Evolutionary conservation across 2,329 filamentous ascomycete species (phyloP).

Genomic region (Botrytis paeoniae): DNA sequence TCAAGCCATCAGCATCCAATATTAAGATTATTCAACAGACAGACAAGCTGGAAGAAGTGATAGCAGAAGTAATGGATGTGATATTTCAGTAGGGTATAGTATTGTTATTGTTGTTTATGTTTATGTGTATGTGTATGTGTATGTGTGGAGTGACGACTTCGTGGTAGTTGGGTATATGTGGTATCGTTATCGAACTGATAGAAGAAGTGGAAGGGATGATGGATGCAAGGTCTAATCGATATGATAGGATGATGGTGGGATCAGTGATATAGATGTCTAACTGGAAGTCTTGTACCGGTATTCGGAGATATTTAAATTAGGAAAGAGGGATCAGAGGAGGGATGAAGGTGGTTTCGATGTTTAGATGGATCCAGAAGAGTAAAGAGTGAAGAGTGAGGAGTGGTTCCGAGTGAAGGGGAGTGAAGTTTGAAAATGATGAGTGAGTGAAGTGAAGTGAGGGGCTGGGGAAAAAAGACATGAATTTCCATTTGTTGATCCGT

Average conservation of each 20-base stretch:
- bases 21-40: constrained; percentile 10
- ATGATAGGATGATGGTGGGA: background rate
- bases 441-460: background rate
- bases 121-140: background rate
- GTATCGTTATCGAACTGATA: constrained; percentile 10
- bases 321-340: constrained; percentile 1
- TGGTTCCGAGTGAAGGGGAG: background rate
- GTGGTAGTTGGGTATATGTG: background rate
- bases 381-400: background rate
- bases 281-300: too few relatives aligned
- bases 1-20: constrained; percentile 3
- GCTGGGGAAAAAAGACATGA: background rate
- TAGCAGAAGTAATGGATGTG: background rate
- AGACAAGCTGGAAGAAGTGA: background rate
- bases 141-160: background rate
- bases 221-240: background rate
- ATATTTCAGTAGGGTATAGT: background rate
- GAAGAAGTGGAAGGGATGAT: background rate
- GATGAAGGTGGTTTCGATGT: background rate
- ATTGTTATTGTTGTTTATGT: background rate
- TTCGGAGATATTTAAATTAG: background rate
- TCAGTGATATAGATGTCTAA: background rate
- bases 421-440: background rate
- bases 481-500: background rate
- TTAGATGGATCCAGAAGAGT: background rate